Evolutionary conservation across 225 moss, liverwort and hornwort species (phyloP).

Genomic region (Marchantia polymorpha): DNA sequence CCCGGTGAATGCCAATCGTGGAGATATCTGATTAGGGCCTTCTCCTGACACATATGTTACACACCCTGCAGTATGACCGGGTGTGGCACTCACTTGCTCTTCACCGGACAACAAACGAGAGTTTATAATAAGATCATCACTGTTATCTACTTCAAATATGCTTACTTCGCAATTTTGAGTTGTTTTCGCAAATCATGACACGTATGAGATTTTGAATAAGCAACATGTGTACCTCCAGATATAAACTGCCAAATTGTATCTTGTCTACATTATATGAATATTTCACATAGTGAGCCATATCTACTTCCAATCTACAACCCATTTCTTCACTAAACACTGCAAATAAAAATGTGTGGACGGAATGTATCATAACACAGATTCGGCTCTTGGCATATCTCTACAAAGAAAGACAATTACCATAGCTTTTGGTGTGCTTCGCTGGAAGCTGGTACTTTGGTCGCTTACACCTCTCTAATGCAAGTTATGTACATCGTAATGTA

Average conservation of each 20-base stretch:
- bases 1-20: constrained; percentile 88
- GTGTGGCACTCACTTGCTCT: constrained; percentile 64
- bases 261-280: constrained; percentile 41
- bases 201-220: no score
- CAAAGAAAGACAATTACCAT: constrained; percentile 39
- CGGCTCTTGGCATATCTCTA: not conserved
- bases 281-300: no score
- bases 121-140: not conserved
- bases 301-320: no score
- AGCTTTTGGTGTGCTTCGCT: no score
- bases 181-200: no score
- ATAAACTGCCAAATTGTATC: constrained; percentile 59
- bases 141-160: not conserved
- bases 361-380: no score
- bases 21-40: constrained; percentile 50
- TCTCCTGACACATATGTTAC: constrained; percentile 82
- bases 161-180: not conserved
- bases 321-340: no score
- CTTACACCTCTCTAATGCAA: no score
- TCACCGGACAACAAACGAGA: not conserved
- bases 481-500: no score
- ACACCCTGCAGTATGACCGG: constrained; percentile 73
- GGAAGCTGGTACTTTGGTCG: no score
- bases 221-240: constrained; percentile 45
- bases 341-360: no score